These are phyloP conservation scores for Lactarius hatsudake DNA, from an alignment of 768 basidiomycete genomes.

Conservation along the genomic window DNA sequence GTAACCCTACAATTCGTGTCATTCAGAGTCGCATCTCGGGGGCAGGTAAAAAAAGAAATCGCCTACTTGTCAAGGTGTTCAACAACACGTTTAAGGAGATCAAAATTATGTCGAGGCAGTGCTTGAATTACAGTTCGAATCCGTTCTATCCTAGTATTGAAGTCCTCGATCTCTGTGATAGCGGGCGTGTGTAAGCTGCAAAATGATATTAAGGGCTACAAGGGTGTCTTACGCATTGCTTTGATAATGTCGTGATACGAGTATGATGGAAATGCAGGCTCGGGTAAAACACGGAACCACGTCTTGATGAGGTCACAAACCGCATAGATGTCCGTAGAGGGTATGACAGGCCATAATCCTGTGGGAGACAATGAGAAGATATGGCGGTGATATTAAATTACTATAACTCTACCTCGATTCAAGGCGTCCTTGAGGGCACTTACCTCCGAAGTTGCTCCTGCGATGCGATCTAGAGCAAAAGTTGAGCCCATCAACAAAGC, in stretches of 20 bases:
- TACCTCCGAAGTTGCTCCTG: constrained; percentile 71
- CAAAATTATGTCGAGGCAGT: constrained; percentile 71
- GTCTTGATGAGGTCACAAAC: constrained; percentile 82
- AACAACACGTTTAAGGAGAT: constrained; percentile 71
- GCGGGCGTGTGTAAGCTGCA: not conserved
- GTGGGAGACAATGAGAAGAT: constrained; percentile 16
- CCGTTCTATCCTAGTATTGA: constrained; percentile 59
- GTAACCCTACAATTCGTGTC: constrained; percentile 54
- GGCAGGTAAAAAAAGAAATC: not conserved
- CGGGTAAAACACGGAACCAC: constrained; percentile 82
- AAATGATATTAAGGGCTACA: not conserved
- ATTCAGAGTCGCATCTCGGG: not conserved
- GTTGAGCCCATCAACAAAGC: constrained; percentile 5
- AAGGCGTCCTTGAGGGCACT: constrained; percentile 68
- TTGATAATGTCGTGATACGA: constrained; percentile 68
- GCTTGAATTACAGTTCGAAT: constrained; percentile 67
- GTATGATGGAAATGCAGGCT: constrained; percentile 69
- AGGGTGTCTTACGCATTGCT: constrained; percentile 53
- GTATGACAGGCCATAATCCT: constrained; percentile 61
- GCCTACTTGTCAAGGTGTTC: constrained; percentile 79
- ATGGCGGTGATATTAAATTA: not conserved
- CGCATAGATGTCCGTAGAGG: constrained; percentile 72
- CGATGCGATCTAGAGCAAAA: constrained; percentile 63
- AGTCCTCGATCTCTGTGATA: constrained; percentile 58
- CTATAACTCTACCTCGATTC: constrained; percentile 53